These are phyloP conservation scores for Eudorina sp. DNA, from an alignment of 139 green algal genomes.

Conservation along the genomic window DNA sequence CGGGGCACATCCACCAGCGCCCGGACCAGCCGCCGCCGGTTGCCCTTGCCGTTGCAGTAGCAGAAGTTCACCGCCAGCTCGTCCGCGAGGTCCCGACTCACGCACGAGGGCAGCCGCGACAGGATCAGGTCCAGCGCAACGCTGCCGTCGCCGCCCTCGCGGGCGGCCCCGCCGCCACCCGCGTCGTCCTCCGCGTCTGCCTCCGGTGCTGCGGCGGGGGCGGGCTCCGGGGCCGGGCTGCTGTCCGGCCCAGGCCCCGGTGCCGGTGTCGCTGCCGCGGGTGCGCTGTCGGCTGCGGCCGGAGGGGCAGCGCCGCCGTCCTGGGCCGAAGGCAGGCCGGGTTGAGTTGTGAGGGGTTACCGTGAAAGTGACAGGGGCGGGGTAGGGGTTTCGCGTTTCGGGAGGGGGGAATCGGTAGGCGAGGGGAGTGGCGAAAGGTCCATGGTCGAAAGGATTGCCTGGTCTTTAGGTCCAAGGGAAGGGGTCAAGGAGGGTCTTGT, in stretches of 20 bases:
- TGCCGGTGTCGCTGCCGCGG: not conserved
- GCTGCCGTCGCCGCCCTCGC: slow-evolving; percentile 27
- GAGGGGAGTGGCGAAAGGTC: too few relatives aligned
- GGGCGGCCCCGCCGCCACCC: not conserved
- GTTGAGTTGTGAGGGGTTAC: too few relatives aligned
- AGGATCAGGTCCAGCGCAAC: slow-evolving; percentile 81
- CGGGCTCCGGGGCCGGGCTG: too few relatives aligned
- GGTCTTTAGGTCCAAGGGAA: too few relatives aligned
- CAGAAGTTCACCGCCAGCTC: slow-evolving; percentile 91
- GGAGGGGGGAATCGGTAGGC: too few relatives aligned
- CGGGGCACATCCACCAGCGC: slow-evolving; percentile 80
- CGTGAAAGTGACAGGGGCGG: too few relatives aligned
- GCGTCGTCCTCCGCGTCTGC: slow-evolving; percentile 3
- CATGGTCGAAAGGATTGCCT: too few relatives aligned
- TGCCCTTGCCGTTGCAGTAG: slow-evolving; percentile 87
- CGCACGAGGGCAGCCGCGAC: slow-evolving; percentile 73
- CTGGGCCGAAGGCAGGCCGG: too few relatives aligned
- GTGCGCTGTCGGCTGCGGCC: not conserved
- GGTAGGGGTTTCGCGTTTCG: too few relatives aligned
- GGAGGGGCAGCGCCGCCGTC: too few relatives aligned
- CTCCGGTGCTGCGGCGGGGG: not conserved
- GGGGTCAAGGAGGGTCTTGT: too few relatives aligned
- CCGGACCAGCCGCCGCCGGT: slow-evolving; percentile 72
- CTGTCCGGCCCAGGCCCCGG: too few relatives aligned
- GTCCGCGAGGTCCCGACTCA: slow-evolving; percentile 86